Evolutionary conservation across 1,284 basidiomycete species (phyloP), one percentile per base, ranked within the genome.

Genomic region (Phylloporus sp.): DNA sequence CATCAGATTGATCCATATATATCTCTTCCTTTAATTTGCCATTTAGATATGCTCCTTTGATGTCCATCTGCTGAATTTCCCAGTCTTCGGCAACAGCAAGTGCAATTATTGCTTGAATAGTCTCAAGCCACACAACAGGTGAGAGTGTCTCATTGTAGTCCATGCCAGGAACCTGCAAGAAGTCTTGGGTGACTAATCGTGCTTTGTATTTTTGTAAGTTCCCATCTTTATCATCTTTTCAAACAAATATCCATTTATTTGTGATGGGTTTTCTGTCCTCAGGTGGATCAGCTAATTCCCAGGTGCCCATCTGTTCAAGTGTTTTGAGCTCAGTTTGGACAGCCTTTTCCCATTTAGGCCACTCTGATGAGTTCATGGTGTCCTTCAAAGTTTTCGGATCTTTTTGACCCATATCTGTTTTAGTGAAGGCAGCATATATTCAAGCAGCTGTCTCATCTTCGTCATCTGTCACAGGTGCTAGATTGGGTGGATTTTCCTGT

Each of bases 111-210:
- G 73, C 68, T 0, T 68, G 58, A 11, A 81, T 64, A 1, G 77
- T 75, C 1, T 66, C 56, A 11, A 77, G 69, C 2, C 69, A 64
- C 6, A 72, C 74, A 0, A 79, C 71, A 0, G 79, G 74, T 0
- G 79, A 20, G 6, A 31, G 32, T 0, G 29, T 56, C 22, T 44
- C 40, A 7, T 12, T 12, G 20, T 42, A 42, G 20, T 42, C 20
- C 11, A 42, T 20, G 20, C 40, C 40, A 17, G 40, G 40, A 42
- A 42, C 20, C 20, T 42, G 40, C 12, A 18, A 15, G 20, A 42
- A 42, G 20, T 18, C 40, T 22, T 22, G 12, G 20, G 40, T 18
- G 6, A 42, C 20, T 10, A 42, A 18, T 42, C 40, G 20, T 42
- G 40, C 40, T 22, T 20, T 10, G 40, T 42, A 42, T 10, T 20